Base-by-base conservation (phyloP, 352 stramenopile genomes). In the Phytophthora lateralis region DNA sequence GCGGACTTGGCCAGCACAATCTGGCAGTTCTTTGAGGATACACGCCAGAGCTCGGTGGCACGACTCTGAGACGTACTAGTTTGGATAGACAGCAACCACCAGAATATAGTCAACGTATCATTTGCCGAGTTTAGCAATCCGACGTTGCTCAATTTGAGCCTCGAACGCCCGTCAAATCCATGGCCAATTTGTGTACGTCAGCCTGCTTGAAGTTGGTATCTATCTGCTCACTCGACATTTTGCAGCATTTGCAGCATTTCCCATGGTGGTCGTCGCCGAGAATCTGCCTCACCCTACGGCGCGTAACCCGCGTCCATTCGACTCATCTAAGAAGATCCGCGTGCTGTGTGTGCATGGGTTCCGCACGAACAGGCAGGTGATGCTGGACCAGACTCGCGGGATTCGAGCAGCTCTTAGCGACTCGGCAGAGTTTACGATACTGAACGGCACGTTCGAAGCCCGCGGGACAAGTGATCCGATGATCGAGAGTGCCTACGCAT, bases 321-420 rank as follows among this genome's bases (percentile, higher is more conserved):
- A 47, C 15, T 27, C 50, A 15, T 45, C 50, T 49, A 43, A 45
- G 50, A 75, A 73, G 44, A 71, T 84, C 20, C 73, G 75, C 10
- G 71, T 82, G 47, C 46, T 85, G n/a, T 85, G 75, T 32, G 55
- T 85, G 15, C 77, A 87, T 48, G 77, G 77, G 17, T 87, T 79
- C 57, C 77, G 77, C 24, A 84, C 75, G 15, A 87, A 87, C 55
- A 50, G 51, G 26, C 35, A 69, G 35, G 71, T 87, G 41, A 84
- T 87, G 75, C 30, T 67, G 35, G 56, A 73, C 43, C 77, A 87
- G 41, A 73, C 63, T 10, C 74, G 72, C 10, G 73, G 63, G 2
- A 57, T 87, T 64, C 77, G 66, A 30, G 45, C 54, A 7, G 63
- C 49, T 20, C 46, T 84, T 9, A 71, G 74, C 4, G 21, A 54